Percentiles rank a stretch among this genome's conserved stretches.
These are phyloP conservation scores for Coniochaeta prunicola DNA, from an alignment of 2,329 filamentous ascomycete genomes.

Conservation along the genomic window DNA sequence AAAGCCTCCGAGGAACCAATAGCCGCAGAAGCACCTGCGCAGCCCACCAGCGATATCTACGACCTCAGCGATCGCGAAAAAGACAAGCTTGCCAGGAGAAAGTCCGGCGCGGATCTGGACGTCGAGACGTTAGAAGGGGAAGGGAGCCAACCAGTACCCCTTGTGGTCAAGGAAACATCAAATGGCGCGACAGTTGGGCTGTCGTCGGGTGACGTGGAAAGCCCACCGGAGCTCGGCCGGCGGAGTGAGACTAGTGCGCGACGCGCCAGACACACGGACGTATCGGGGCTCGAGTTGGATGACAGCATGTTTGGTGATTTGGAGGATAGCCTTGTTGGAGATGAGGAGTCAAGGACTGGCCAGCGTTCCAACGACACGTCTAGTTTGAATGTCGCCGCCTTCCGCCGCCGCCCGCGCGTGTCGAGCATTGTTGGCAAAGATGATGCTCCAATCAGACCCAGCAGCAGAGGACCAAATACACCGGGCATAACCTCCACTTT, in stretches of 20 bases:
- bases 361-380: constrained; percentile 36
- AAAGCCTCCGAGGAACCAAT: not conserved
- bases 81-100: constrained; percentile 13
- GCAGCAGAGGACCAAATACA: constrained; percentile 40
- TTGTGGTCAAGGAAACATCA: constrained; percentile 14
- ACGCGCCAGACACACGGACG: constrained; percentile 23
- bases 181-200: constrained; percentile 11
- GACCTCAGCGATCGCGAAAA: constrained; percentile 27
- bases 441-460: constrained; percentile 44
- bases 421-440: constrained; percentile 45
- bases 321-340: constrained; percentile 27
- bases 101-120: constrained; percentile 4
- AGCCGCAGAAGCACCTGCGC: constrained; percentile 5
- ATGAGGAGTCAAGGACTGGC: constrained; percentile 20
- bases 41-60: constrained; percentile 22
- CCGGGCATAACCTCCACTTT: constrained; percentile 41
- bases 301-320: constrained; percentile 40
- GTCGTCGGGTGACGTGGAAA: constrained; percentile 8
- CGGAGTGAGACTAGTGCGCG: constrained; percentile 25
- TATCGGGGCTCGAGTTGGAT: constrained; percentile 41
- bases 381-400: constrained; percentile 37
- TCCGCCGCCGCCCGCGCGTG: constrained; percentile 37
- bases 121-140: not conserved
- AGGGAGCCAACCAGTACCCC: not conserved
- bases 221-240: constrained; percentile 26